Evolutionary conservation across 495 filamentous ascomycete genomes (phyloP), one percentile per base, ranked within the genome.

Genomic region (Bryoglossum gracile): DNA sequence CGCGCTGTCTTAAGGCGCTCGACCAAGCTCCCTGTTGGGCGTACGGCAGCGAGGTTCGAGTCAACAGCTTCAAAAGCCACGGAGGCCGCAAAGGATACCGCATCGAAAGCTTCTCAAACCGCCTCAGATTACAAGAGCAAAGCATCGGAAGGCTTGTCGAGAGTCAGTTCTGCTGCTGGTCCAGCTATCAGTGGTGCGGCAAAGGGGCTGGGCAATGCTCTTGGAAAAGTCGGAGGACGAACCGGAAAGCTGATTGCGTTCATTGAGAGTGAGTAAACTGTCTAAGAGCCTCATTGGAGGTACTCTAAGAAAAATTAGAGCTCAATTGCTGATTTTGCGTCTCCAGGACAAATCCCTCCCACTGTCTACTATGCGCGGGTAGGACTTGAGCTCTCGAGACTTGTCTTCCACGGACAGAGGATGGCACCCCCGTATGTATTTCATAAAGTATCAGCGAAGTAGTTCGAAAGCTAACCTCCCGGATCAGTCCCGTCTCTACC

Each of bases 281-380:
- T 43, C 17, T 35, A 33, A 32, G 8, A 41, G 4, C 4, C 34
- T 21, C 14, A 46, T 55, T 48, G 42, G 26, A 17, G 8, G 30
- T 14, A 33, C 25, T 18, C 37, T 42, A 26, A 25, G 33, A 11
- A 35, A 46, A 42, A 49, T 36, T 43, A 34, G 38, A 24, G 14
- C 25, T 43, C 36, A 60, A 57, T 47, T 50, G 46, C 63, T 67
- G 35, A 69, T 48, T 28, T 22, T 46, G 50, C 43, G 53, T 19
- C 26, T 53, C 26, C 61, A 98, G 92, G 84, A 61, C 73, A 91
- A 69, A 81, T 89, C 56, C 94, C 94, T 53, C 81, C 82, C 35
- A 81, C 84, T 55, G 56, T 94, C 62, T 95, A 95, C 79, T 97
- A 96, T 76, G 79, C 82, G 42, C 83, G 78, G 62, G 92, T 99